Base-by-base conservation (phyloP, 1,139 yeast species). In the Kodamaea arcana region DNA sequence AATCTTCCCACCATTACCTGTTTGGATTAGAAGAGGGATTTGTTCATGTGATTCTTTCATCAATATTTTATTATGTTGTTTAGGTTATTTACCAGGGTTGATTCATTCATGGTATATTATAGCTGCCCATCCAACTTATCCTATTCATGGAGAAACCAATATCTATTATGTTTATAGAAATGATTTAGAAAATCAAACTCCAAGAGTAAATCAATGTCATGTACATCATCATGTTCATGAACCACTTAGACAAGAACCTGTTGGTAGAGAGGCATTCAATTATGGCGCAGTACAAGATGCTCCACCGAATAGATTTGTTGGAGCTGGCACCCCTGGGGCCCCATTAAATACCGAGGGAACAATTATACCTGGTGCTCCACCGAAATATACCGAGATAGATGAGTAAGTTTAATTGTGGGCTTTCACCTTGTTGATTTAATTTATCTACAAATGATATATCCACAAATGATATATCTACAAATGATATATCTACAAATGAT, bases 1-100 rank as follows among this genome's bases (percentile, higher is more conserved):
- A 18, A 52, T 81, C 33, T 71, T 79, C 58, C 88, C 90, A 1
- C 88, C 90, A 0, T 60, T 82, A 34, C 85, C 88, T 0, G 88
- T 82, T 15, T 74, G 80, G 73, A 69, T 81, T 40, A 76, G 83
- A 50, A 62, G 79, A 37, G 88, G 88, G 2, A 37, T 79, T 23
- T 80, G 85, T 44, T 71, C 84, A 3, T 60, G 68, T 26, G 87
- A 81, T 51, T 67, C 81, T 9, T 53, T 79, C 12, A 75, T 82
- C 41, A 81, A 80, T 51, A 63, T 81, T 27, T 56, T 74, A 29
- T 65, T 81, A 27, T 75, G 80, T 40, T 43, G 78, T 16, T 56
- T 81, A 23, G 88, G 87, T 2, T 80, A 76, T 49, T 62, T 80
- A 33, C 88, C 86, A 2, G 88, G 88, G 7, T 70, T 80, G 43